These are phyloP conservation scores for Cladorrhinum samala DNA, from an alignment of 495 filamentous ascomycete genomes.

Conservation along the genomic window DNA sequence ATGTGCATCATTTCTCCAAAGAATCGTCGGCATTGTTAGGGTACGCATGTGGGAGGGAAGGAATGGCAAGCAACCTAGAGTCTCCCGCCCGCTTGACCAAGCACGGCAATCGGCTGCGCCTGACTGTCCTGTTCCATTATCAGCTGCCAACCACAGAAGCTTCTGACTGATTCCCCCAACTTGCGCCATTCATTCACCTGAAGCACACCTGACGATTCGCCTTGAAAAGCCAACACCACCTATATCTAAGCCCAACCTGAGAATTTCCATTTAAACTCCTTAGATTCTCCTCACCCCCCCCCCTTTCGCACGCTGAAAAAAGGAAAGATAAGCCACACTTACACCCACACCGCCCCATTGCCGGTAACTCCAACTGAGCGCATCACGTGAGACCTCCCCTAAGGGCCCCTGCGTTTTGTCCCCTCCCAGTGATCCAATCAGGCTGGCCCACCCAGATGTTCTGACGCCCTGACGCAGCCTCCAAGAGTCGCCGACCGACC, in stretches of 20 bases:
- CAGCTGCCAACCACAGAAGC: conserved; percentile 6
- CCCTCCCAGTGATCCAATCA: conserved; percentile 9
- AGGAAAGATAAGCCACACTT: no score
- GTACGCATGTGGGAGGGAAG: not conserved
- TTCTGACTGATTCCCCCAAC: not conserved
- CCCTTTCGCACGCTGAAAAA: no score
- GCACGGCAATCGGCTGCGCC: not conserved
- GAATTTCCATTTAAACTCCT: no score
- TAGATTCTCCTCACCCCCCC: no score
- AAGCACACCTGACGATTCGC: no score
- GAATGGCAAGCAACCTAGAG: no score
- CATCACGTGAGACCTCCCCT: conserved; percentile 13
- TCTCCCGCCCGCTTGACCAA: no score
- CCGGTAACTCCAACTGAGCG: not conserved
- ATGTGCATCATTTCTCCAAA: not conserved
- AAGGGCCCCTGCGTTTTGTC: conserved; percentile 8
- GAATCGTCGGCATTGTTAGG: not conserved
- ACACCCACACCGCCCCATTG: conserved; percentile 7
- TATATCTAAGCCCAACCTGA: no score
- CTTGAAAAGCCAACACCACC: no score
- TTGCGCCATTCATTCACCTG: not conserved
- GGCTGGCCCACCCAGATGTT: conserved; percentile 16
- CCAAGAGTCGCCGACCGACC: conserved; percentile 18
- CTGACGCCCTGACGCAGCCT: conserved; percentile 32
- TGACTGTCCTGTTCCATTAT: conserved; percentile 1